Evolutionary conservation across 257 asterid genomes (phyloP).

Genomic region (Penstemon eatonii): DNA sequence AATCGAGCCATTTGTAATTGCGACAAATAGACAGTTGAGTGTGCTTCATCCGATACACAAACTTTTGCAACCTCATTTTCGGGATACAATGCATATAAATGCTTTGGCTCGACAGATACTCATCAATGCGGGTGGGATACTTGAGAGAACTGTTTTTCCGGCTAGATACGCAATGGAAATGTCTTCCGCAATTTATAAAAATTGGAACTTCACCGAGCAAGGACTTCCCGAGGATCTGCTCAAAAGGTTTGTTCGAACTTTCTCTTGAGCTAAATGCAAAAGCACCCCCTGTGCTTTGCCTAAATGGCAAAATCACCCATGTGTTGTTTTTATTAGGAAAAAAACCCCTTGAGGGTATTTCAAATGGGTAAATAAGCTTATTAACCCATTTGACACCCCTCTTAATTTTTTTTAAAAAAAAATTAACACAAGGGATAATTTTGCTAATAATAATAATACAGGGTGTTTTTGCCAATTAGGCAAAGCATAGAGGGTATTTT

Average conservation of each 20-base stretch:
- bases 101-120: conserved; percentile 85
- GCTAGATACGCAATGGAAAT: conserved; percentile 77
- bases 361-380: too few relatives aligned
- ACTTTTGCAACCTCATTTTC: conserved; percentile 90
- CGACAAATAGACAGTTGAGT: conserved; percentile 70
- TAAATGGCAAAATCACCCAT: too few relatives aligned
- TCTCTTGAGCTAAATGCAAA: too few relatives aligned
- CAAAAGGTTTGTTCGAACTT: conserved; percentile 48
- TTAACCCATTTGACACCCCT: too few relatives aligned
- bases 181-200: conserved; percentile 61
- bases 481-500: too few relatives aligned
- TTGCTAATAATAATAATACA: too few relatives aligned
- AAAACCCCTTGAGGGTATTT: not conserved
- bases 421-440: too few relatives aligned
- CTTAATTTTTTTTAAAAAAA: not conserved
- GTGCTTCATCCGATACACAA: conserved; percentile 80
- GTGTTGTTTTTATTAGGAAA: not conserved
- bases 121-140: conserved; percentile 78
- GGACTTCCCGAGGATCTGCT: conserved; percentile 82
- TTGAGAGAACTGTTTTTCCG: conserved; percentile 81
- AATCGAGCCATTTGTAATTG: conserved; percentile 92
- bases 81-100: conserved; percentile 83
- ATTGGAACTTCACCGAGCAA: conserved; percentile 81
- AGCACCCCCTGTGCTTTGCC: too few relatives aligned
- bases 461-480: too few relatives aligned